A percentile compares a stretch with the other conserved stretches of the same genome.
Evolutionary conservation across 768 basidiomycete species (phyloP).

Genomic region (Boletus reticuloceps): DNA sequence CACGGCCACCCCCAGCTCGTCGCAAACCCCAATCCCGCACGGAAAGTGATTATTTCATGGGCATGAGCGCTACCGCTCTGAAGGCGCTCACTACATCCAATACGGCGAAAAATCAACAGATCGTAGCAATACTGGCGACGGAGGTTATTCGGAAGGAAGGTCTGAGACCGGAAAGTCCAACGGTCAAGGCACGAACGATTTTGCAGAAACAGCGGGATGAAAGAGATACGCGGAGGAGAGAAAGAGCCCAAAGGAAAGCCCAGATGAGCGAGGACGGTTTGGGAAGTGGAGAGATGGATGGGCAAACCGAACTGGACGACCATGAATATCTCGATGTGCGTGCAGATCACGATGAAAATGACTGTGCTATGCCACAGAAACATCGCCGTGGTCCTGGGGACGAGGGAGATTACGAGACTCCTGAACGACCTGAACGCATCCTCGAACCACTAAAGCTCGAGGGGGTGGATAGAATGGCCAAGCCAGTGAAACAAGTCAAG

Average conservation of each 20-base stretch:
- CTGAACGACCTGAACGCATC: constrained; percentile 42
- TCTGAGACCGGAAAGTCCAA: constrained; percentile 72
- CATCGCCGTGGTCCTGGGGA: constrained; percentile 75
- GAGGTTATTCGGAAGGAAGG: constrained; percentile 72
- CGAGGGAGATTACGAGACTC: constrained; percentile 77
- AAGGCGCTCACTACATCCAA: constrained; percentile 71
- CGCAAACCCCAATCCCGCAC: constrained; percentile 40
- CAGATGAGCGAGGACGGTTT: constrained; percentile 39
- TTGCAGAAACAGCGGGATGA: constrained; percentile 68
- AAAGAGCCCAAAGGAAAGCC: constrained; percentile 62
- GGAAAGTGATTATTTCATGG: constrained; percentile 48
- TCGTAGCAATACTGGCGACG: constrained; percentile 59
- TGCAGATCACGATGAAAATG: constrained; percentile 25
- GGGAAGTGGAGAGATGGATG: constrained; percentile 29
- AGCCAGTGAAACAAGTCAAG: constrained; percentile 59
- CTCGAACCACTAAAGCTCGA: constrained; percentile 40
- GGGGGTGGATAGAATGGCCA: constrained; percentile 30
- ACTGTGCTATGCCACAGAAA: constrained; percentile 23
- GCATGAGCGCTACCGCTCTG: constrained; percentile 68
- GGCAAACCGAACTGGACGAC: constrained; percentile 16
- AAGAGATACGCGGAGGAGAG: constrained; percentile 48
- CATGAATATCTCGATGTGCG: not conserved
- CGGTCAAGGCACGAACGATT: constrained; percentile 67
- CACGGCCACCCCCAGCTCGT: constrained; percentile 37
- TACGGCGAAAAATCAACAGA: constrained; percentile 70